Evolutionary conservation across 345 rosid species (phyloP).

Genomic region (Eucalyptus urophylla): DNA sequence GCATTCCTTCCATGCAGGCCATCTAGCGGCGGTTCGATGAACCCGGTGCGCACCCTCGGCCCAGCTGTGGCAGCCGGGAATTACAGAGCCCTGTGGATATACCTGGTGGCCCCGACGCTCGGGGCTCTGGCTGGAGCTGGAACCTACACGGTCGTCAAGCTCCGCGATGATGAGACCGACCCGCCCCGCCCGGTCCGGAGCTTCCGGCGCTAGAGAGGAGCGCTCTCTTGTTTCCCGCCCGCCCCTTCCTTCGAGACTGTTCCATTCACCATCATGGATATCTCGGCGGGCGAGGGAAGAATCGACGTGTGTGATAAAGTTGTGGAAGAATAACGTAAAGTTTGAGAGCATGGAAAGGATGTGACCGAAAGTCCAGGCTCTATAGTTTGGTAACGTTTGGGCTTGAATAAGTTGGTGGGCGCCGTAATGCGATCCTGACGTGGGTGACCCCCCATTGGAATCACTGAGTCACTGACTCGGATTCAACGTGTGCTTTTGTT

Average conservation of each 20-base stretch:
- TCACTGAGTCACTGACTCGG: background rate
- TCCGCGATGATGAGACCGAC: conserved; percentile 39
- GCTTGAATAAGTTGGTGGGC: conserved; percentile 1
- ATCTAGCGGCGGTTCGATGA: conserved; percentile 81
- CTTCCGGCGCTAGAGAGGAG: conserved; percentile 55
- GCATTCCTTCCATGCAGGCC: conserved; percentile 28
- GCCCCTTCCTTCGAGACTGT: background rate
- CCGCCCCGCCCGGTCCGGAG: conserved; percentile 70
- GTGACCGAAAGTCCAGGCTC: conserved; percentile 9
- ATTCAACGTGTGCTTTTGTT: background rate
- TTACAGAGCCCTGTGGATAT: conserved; percentile 64
- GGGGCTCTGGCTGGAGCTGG: conserved; percentile 81
- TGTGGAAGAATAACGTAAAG: background rate
- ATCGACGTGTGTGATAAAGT: background rate
- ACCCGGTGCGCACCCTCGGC: conserved; percentile 76
- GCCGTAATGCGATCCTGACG: background rate
- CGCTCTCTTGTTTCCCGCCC: background rate
- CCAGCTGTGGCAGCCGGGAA: conserved; percentile 96
- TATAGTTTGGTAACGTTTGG: background rate
- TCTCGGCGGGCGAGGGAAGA: background rate
- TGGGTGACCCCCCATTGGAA: background rate
- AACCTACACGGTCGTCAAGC: conserved; percentile 70
- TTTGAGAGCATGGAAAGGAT: background rate
- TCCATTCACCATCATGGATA: background rate
- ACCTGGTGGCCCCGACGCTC: conserved; percentile 77